phyloP scores from a whole-genome alignment of 805 yeast genomes.

The Clavispora vitiphila region DNA sequence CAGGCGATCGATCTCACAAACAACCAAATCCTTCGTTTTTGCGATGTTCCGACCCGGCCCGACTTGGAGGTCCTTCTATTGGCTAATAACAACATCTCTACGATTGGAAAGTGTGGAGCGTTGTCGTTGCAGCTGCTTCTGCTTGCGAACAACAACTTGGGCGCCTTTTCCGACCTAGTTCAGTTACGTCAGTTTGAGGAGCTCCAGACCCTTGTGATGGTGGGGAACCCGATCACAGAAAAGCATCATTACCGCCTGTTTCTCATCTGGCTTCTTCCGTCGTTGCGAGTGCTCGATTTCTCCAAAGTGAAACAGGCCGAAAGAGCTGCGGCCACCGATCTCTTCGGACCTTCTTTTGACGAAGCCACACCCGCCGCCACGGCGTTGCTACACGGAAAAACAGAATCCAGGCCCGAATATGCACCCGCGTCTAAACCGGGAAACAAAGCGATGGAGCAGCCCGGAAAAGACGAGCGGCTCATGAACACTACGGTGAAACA shows the following conservation, averaged over 20 bases:
- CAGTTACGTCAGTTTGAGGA: slow-evolving; percentile 4
- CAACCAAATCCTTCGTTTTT: slow-evolving; percentile 59
- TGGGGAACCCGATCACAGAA: slow-evolving; percentile 54
- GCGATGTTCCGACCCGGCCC: slow-evolving; percentile 40
- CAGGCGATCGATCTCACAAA: slow-evolving; percentile 70
- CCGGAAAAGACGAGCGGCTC: slow-evolving; percentile 28
- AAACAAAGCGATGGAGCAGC: neutral
- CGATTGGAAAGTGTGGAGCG: slow-evolving; percentile 26
- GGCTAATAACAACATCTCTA: slow-evolving; percentile 56
- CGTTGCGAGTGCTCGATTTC: slow-evolving; percentile 62
- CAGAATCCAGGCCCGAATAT: too few species aligned
- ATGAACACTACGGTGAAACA: slow-evolving; percentile 36
- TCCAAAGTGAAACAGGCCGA: slow-evolving; percentile 55
- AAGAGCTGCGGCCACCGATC: slow-evolving; percentile 37
- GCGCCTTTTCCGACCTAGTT: slow-evolving; percentile 37
- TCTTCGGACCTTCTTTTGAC: slow-evolving; percentile 29
- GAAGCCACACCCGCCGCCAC: slow-evolving; percentile 27
- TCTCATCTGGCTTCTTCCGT: slow-evolving; percentile 60
- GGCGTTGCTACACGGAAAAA: slow-evolving; percentile 13
- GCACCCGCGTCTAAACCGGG: too few species aligned
- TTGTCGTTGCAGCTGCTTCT: slow-evolving; percentile 44
- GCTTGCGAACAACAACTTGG: slow-evolving; percentile 48
- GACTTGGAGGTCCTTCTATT: slow-evolving; percentile 51
- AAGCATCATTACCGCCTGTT: slow-evolving; percentile 53
- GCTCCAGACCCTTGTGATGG: slow-evolving; percentile 39